Conservation (phyloP, 2,329 filamentous ascomycete genomes). For the Aspergillus texensis region DNA sequence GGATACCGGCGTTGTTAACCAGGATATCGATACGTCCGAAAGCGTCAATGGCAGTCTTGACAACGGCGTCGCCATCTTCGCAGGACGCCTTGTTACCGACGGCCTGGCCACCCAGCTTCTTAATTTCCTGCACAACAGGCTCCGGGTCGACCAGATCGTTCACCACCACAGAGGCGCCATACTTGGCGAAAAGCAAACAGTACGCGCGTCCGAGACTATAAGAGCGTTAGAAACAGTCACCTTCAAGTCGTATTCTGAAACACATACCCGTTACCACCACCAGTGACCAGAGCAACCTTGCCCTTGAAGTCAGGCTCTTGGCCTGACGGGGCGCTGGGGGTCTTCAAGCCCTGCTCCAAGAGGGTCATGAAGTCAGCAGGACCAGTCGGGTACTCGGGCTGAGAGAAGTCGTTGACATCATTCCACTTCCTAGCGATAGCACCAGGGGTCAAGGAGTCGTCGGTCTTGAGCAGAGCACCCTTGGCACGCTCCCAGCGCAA, state of each 20-base stretch:
- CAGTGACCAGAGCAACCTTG: constrained; percentile 84
- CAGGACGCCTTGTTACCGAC: constrained; percentile 91
- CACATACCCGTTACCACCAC: constrained; percentile 74
- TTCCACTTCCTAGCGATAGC: constrained; percentile 89
- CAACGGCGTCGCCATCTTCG: constrained; percentile 85
- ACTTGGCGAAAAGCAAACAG: constrained; percentile 81
- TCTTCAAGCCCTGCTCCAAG: constrained; percentile 79
- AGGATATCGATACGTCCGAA: constrained; percentile 94
- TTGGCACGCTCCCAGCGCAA: constrained; percentile 91
- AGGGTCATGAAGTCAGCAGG: constrained; percentile 86
- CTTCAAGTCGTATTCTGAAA: background rate
- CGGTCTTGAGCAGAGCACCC: constrained; percentile 86
- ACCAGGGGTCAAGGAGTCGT: constrained; percentile 82
- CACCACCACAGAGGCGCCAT: constrained; percentile 83
- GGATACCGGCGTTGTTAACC: constrained; percentile 97
- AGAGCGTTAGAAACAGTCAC: constrained; percentile 22
- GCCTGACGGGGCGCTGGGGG: constrained; percentile 71
- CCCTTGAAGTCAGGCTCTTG: constrained; percentile 79
- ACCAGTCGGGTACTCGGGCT: constrained; percentile 79
- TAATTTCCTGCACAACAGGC: constrained; percentile 87
- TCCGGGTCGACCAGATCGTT: constrained; percentile 96
- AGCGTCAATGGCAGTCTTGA: constrained; percentile 90
- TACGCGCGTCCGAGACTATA: constrained; percentile 84
- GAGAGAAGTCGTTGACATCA: constrained; percentile 81
- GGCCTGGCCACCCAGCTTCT: constrained; percentile 83